A percentile compares a stretch with the other conserved stretches of the same genome.
Conservation (phyloP, 768 basidiomycete species). For the Basidioascus undulatus region DNA sequence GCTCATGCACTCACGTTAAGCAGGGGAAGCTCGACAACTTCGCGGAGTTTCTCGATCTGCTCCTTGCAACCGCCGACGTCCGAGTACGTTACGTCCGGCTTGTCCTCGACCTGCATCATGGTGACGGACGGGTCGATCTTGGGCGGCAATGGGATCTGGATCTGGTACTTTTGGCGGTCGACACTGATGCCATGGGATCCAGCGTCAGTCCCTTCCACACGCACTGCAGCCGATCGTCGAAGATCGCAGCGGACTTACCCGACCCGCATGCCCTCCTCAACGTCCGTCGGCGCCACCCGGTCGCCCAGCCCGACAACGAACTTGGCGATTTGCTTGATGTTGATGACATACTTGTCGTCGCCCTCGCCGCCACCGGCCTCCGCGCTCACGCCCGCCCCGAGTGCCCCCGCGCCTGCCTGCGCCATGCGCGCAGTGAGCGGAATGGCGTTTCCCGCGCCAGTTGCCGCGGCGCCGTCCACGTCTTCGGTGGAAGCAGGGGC, state of each 20-base stretch:
- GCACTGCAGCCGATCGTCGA: not conserved
- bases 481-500: conserved; percentile 41
- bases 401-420: no score
- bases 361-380: conserved; percentile 43
- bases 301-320: conserved; percentile 95
- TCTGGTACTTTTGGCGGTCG: conserved; percentile 90
- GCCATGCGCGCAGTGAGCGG: no score
- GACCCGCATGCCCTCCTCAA: conserved; percentile 99
- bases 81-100: conserved; percentile 91
- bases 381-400: no score
- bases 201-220: no score
- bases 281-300: conserved; percentile 87
- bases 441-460: no score
- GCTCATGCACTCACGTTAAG: conserved; percentile 45
- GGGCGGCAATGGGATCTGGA: conserved; percentile 91
- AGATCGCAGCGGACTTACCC: conserved; percentile 35
- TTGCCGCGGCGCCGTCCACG: no score
- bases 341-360: conserved; percentile 97
- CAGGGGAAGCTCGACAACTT: conserved; percentile 90
- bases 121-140: conserved; percentile 98
- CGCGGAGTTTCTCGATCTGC: conserved; percentile 93
- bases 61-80: conserved; percentile 98
- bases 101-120: conserved; percentile 99
- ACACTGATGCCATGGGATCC: no score
- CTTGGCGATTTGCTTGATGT: conserved; percentile 98